These are phyloP conservation scores for Nepenthes mirabilis DNA, from an alignment of 148 eudicot genomes.

Conservation along the genomic window DNA sequence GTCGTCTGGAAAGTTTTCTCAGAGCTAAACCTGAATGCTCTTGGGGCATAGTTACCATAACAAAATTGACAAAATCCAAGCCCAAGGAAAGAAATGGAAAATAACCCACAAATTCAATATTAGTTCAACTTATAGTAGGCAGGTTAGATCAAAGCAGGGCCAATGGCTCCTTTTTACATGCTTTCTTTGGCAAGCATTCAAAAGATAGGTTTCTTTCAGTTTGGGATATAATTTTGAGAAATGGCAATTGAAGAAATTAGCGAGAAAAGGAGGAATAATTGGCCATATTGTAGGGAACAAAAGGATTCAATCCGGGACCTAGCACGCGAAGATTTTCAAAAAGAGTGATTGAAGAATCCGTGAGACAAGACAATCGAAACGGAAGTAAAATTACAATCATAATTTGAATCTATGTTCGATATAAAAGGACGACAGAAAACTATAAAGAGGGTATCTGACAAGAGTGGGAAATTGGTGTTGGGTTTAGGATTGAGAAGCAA, in stretches of 20 bases:
- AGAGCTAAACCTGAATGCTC: conserved; percentile 20
- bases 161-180: conserved; percentile 6
- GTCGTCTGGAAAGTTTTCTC: conserved; percentile 28
- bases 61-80: too few species aligned
- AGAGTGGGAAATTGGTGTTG: neutral
- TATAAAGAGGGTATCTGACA: neutral
- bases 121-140: too few species aligned
- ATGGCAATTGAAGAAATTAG: conserved; percentile 13
- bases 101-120: too few species aligned
- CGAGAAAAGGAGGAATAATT: conserved; percentile 57
- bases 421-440: neutral
- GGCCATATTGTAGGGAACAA: conserved; percentile 53
- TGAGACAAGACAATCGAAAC: conserved; percentile 13
- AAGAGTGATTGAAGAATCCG: conserved; percentile 21
- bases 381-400: conserved; percentile 26
- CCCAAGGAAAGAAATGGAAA: too few species aligned
- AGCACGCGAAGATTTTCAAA: conserved; percentile 49
- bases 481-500: neutral
- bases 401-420: neutral
- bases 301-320: conserved; percentile 88
- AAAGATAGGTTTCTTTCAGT: neutral
- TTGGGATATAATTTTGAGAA: neutral
- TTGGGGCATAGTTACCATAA: conserved; percentile 19
- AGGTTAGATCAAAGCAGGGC: too few species aligned
- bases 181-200: conserved; percentile 4